Conservation (phyloP, 306 rosid genomes). For the Spatholobus suberectus region DNA sequence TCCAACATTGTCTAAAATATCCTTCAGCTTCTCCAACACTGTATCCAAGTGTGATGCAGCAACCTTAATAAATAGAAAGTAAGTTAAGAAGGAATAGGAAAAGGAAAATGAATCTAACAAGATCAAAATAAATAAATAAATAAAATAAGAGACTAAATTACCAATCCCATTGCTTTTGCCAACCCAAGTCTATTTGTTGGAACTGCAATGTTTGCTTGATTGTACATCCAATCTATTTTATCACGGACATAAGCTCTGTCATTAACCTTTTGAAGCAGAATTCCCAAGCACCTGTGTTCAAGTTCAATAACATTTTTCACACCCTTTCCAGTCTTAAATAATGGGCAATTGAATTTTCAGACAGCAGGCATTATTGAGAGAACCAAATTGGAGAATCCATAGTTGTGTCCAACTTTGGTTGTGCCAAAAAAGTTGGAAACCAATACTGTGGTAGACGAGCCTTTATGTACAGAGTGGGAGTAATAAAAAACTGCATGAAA, state of each 20-base stretch:
- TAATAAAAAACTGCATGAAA: neutral
- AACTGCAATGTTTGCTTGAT: constrained; percentile 73
- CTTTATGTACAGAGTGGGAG: neutral
- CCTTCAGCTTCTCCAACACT: constrained; percentile 93
- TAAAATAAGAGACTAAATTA: constrained; percentile 40
- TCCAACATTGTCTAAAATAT: constrained; percentile 88
- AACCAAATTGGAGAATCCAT: constrained; percentile 23
- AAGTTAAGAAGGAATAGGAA: constrained; percentile 37
- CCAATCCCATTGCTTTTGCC: constrained; percentile 99
- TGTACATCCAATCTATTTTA: constrained; percentile 91
- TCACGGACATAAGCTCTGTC: constrained; percentile 85
- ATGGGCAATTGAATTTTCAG: constrained; percentile 24
- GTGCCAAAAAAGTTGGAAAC: constrained; percentile 18
- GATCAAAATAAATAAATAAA: neutral
- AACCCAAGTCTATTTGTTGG: constrained; percentile 94
- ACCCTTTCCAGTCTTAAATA: constrained; percentile 18
- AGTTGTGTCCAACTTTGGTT: neutral
- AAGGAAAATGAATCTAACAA: constrained; percentile 43
- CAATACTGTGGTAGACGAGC: neutral
- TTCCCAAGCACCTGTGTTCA: constrained; percentile 82
- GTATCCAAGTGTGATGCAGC: constrained; percentile 99
- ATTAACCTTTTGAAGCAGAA: constrained; percentile 89
- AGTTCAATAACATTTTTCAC: constrained; percentile 35
- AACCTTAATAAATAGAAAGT: constrained; percentile 61
- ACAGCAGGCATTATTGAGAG: constrained; percentile 5